These are phyloP conservation scores for Pholiota microspora DNA, from an alignment of 768 basidiomycete species.

Conservation along the genomic window DNA sequence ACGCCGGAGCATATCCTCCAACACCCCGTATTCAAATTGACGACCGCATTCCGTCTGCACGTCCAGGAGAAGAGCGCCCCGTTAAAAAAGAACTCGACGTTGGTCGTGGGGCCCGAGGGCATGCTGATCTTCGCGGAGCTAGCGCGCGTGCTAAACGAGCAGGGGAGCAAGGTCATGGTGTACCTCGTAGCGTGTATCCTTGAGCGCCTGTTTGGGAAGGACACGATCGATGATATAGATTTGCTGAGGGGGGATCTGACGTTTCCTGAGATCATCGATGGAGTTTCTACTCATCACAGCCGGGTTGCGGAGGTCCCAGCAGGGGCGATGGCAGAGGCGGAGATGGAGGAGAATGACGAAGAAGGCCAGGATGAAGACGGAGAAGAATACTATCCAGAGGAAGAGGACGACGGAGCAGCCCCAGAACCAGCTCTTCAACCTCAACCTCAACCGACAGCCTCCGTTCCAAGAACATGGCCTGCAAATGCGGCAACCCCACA, in stretches of 20 bases:
- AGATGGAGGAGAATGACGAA: slow-evolving; percentile 9
- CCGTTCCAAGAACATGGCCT: slow-evolving; percentile 21
- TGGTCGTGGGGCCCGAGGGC: slow-evolving; percentile 61
- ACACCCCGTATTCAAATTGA: slow-evolving; percentile 79
- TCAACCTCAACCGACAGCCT: slow-evolving; percentile 11
- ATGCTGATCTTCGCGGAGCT: slow-evolving; percentile 70
- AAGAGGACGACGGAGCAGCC: slow-evolving; percentile 5
- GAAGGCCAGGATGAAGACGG: slow-evolving; percentile 18
- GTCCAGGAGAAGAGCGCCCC: slow-evolving; percentile 80
- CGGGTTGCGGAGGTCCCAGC: too few relatives aligned
- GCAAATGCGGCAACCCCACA: not conserved
- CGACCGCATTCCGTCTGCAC: slow-evolving; percentile 74
- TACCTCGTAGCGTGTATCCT: slow-evolving; percentile 89
- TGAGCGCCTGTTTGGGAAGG: slow-evolving; percentile 81
- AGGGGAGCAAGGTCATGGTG: slow-evolving; percentile 69
- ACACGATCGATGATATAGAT: slow-evolving; percentile 76
- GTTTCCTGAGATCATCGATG: slow-evolving; percentile 70
- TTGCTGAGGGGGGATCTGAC: slow-evolving; percentile 54
- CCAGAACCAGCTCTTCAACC: not conserved
- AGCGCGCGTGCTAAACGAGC: slow-evolving; percentile 57
- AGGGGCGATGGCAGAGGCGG: slow-evolving; percentile 20
- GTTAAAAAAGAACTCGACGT: slow-evolving; percentile 63
- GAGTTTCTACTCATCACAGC: slow-evolving; percentile 35
- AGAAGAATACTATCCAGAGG: slow-evolving; percentile 6
- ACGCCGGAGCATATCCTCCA: slow-evolving; percentile 65